Conservation (phyloP, 495 filamentous ascomycete genomes). For the Penicillium egyptiacum region DNA sequence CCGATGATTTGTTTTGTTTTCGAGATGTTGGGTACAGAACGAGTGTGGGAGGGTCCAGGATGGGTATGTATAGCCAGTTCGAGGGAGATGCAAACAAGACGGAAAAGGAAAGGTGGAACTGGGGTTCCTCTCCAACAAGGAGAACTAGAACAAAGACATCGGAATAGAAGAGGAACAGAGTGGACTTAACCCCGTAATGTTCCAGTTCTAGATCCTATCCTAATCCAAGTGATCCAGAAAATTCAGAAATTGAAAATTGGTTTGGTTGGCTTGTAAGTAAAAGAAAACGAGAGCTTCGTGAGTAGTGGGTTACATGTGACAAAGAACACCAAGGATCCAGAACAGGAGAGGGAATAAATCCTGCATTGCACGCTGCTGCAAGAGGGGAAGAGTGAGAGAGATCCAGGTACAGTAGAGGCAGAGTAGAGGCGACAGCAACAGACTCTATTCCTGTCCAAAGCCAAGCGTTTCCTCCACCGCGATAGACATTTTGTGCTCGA, state of each 20-base stretch:
- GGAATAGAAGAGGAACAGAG: background rate
- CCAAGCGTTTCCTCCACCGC: constrained; percentile 99
- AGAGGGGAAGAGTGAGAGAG: constrained; percentile 1
- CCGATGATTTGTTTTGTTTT: background rate
- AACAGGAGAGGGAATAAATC: constrained; percentile 13
- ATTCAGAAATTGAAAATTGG: constrained; percentile 1
- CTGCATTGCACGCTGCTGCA: constrained; percentile 8
- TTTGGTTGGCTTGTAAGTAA: constrained; percentile 1
- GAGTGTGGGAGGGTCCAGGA: background rate
- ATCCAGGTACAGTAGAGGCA: constrained; percentile 5
- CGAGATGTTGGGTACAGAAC: background rate
- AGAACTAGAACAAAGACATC: background rate
- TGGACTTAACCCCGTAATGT: background rate
- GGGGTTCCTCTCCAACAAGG: background rate
- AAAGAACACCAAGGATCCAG: constrained; percentile 11
- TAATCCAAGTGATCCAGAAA: background rate
- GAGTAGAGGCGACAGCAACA: constrained; percentile 1
- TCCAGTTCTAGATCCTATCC: background rate
- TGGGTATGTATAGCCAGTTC: constrained; percentile 1
- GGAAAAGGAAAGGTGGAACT: background rate
- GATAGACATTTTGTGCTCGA: constrained; percentile 87
- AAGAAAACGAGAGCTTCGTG: constrained; percentile 11
- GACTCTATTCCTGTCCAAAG: constrained; percentile 87
- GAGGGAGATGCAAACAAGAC: background rate
- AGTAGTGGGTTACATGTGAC: constrained; percentile 14